Evolutionary conservation across 345 rosid species (phyloP).

Genomic region (Dipteronia sinensis): DNA sequence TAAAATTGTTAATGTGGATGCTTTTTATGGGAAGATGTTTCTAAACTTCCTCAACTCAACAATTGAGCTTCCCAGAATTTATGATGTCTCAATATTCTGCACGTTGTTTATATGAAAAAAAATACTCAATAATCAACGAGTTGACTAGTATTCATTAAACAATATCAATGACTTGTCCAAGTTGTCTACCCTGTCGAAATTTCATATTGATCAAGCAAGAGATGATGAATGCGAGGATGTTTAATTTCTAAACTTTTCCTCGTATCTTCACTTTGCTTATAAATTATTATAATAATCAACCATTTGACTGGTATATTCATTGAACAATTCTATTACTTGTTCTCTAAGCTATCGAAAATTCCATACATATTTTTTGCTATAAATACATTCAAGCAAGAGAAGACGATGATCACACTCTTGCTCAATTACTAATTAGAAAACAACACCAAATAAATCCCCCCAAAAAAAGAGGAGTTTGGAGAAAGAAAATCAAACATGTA

Average conservation of each 20-base stretch:
- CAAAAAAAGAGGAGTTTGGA: not conserved
- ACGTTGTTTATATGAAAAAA: not conserved
- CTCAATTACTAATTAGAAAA: no score
- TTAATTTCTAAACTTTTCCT: no score
- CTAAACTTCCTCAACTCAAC: no score
- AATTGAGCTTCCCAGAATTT: not conserved
- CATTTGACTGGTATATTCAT: no score
- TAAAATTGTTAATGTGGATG: no score
- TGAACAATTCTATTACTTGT: no score
- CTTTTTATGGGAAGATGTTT: no score
- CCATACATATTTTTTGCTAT: slow-evolving; percentile 22
- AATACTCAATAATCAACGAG: not conserved
- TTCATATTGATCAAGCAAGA: not conserved
- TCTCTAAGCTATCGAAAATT: no score
- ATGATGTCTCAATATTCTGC: not conserved
- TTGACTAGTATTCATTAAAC: not conserved
- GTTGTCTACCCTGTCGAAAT: not conserved
- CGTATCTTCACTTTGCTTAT: no score
- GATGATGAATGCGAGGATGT: no score
- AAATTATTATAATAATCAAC: no score
- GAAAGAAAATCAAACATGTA: slow-evolving; percentile 31
- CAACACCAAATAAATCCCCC: no score
- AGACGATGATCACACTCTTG: not conserved
- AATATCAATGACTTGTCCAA: not conserved
- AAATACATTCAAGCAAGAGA: not conserved